phyloP scores from a whole-genome alignment of 768 basidiomycete genomes.

The Lanmaoa rubissima region DNA sequence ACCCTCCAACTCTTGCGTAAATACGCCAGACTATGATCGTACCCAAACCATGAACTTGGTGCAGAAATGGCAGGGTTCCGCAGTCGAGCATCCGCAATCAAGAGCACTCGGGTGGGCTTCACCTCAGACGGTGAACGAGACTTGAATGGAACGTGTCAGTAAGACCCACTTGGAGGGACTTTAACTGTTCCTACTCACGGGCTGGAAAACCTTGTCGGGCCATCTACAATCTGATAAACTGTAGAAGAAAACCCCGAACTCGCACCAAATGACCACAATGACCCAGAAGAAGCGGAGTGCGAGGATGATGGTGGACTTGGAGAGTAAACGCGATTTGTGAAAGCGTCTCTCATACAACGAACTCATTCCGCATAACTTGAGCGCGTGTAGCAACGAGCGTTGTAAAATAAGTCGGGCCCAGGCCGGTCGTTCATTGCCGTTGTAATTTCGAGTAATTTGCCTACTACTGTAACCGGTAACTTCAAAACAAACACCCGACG shows the following conservation, averaged over 20 bases:
- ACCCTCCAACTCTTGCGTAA: conserved; percentile 72
- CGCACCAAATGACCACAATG: conserved; percentile 61
- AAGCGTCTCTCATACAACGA: conserved; percentile 29
- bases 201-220: conserved; percentile 42
- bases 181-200: conserved; percentile 22
- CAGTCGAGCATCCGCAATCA: conserved; percentile 71
- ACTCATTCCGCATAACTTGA: conserved; percentile 29
- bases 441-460: conserved; percentile 2
- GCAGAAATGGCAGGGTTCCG: conserved; percentile 35
- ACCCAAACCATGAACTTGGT: conserved; percentile 40
- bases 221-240: conserved; percentile 57
- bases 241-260: conserved; percentile 59
- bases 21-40: conserved; percentile 51
- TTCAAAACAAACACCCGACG: not conserved
- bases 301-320: conserved; percentile 37
- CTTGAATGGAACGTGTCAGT: conserved; percentile 12
- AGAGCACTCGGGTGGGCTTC: conserved; percentile 54
- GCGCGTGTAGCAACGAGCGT: not conserved
- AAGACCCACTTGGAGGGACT: not conserved
- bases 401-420: not conserved
- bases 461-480: conserved; percentile 7
- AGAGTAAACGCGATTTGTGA: conserved; percentile 22
- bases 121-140: conserved; percentile 4
- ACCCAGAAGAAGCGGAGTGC: conserved; percentile 53
- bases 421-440: conserved; percentile 8